These are phyloP conservation scores for Miscanthus lutarioriparius DNA, from an alignment of 176 grass and related monocot species.

Conservation along the genomic window DNA sequence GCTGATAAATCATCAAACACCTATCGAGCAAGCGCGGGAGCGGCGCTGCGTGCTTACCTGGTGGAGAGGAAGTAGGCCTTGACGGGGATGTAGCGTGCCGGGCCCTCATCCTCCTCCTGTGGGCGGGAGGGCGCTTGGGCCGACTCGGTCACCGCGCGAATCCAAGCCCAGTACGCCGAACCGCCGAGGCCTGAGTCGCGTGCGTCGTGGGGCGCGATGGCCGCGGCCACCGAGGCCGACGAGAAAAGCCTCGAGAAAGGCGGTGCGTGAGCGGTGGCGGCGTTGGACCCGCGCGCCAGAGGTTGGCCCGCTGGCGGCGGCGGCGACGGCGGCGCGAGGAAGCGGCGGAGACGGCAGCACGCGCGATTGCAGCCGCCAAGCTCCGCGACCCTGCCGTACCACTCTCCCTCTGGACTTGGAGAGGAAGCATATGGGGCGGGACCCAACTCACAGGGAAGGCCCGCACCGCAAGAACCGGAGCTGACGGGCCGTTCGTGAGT, in stretches of 20 bases:
- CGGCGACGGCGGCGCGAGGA: conserved; percentile 18
- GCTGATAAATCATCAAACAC: conserved; percentile 37
- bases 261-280: not conserved
- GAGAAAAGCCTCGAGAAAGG: conserved; percentile 33
- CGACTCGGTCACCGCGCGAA: conserved; percentile 44
- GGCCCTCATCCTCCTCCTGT: conserved; percentile 51
- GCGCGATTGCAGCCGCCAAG: conserved; percentile 30
- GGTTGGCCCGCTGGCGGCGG: not conserved
- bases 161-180: conserved; percentile 49
- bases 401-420: not conserved
- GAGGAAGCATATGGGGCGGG: conserved; percentile 13
- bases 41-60: conserved; percentile 39
- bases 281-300: not conserved
- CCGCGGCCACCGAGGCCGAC: conserved; percentile 30
- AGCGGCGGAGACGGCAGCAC: conserved; percentile 49
- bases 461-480: not conserved
- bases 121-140: conserved; percentile 29
- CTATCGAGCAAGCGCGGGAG: not conserved
- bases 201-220: conserved; percentile 21
- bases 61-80: conserved; percentile 93
- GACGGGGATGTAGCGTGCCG: conserved; percentile 69
- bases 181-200: conserved; percentile 34
- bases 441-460: not conserved
- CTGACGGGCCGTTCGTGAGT: not conserved
- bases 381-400: not conserved